Evolutionary conservation across 2,329 filamentous ascomycete genomes (phyloP).

Genomic region (Colletotrichum camelliae): DNA sequence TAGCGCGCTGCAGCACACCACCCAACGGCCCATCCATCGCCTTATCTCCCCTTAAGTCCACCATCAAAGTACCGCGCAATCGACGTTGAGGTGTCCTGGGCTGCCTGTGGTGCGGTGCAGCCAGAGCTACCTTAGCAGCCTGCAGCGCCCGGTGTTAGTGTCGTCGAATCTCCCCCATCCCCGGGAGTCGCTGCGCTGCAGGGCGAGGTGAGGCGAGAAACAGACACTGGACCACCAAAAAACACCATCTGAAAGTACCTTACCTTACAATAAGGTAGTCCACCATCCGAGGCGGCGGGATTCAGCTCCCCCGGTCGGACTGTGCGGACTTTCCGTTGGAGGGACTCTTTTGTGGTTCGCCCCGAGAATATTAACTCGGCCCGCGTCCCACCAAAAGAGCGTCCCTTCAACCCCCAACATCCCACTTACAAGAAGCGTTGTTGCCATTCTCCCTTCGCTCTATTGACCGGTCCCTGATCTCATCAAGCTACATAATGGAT

Average conservation of each 20-base stretch:
- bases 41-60: conserved; percentile 18
- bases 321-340: conserved; percentile 16
- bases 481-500: conserved; percentile 41
- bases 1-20: not conserved
- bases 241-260: not conserved
- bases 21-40: not conserved
- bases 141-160: not conserved
- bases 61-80: not conserved
- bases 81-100: no score
- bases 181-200: not conserved
- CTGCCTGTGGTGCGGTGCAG: not conserved
- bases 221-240: not conserved
- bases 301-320: conserved; percentile 8
- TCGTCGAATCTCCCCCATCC: conserved; percentile 1
- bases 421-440: not conserved
- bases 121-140: not conserved
- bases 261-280: not conserved
- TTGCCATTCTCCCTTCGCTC: conserved; percentile 36
- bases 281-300: not conserved
- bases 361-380: conserved; percentile 21
- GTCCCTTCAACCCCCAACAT: not conserved
- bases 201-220: not conserved
- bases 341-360: conserved; percentile 16
- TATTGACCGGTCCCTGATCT: conserved; percentile 38
- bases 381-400: conserved; percentile 6